phyloP scores from a whole-genome alignment of 2,329 filamentous ascomycete species.

The Cryphonectria radicalis region DNA sequence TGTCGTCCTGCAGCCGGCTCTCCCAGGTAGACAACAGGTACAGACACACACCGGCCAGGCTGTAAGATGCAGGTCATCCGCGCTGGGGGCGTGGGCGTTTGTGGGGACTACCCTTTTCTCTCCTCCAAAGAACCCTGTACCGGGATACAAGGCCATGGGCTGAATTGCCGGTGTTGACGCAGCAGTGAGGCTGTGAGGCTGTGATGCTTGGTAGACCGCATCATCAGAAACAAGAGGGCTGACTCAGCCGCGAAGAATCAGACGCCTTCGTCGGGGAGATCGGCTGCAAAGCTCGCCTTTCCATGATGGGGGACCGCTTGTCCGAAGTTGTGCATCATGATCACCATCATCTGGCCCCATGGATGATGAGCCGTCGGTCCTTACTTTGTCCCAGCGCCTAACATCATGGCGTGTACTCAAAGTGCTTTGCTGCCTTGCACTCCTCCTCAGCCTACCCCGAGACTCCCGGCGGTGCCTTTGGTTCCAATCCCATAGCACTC shows the following conservation, averaged over 20 bases:
- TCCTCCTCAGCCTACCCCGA: background rate
- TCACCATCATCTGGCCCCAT: background rate
- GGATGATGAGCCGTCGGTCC: background rate
- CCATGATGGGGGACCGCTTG: background rate
- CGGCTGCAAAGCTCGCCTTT: background rate
- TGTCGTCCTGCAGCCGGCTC: background rate
- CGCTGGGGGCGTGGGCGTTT: background rate
- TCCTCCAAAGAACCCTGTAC: background rate
- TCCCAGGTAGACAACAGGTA: background rate
- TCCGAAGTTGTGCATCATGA: background rate
- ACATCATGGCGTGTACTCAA: background rate
- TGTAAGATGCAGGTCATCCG: background rate
- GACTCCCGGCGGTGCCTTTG: background rate
- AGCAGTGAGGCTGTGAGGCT: background rate
- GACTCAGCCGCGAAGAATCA: background rate
- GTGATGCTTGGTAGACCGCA: too few relatives aligned
- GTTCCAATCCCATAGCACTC: background rate
- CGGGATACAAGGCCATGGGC: background rate
- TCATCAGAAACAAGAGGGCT: background rate
- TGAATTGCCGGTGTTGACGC: background rate
- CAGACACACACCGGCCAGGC: background rate
- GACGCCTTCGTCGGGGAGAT: background rate
- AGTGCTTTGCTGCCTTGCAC: background rate
- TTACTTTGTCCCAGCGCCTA: background rate
- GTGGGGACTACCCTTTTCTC: background rate